phyloP scores from a whole-genome alignment of 352 stramenopile genomes.

The Globisporangium acanthophoron region DNA sequence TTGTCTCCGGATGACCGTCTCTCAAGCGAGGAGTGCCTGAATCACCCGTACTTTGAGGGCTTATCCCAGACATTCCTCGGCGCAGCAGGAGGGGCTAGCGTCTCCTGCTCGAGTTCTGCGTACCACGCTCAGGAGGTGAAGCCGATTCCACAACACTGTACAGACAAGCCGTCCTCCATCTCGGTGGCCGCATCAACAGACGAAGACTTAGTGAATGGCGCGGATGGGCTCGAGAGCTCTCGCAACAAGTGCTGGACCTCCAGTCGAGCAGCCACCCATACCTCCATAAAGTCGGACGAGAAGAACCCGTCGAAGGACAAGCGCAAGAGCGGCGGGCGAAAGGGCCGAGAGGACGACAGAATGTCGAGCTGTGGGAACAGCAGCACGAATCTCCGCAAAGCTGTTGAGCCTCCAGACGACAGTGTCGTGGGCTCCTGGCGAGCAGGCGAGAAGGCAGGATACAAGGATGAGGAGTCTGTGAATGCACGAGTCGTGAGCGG shows the following conservation, averaged over 20 bases:
- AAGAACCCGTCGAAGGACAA: conserved; percentile 37
- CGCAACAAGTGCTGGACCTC: conserved; percentile 33
- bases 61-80: conserved; percentile 19
- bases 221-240: conserved; percentile 26
- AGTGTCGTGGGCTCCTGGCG: conserved; percentile 9
- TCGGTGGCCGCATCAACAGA: conserved; percentile 13
- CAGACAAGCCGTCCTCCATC: conserved; percentile 21
- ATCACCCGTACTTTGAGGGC: conserved; percentile 88
- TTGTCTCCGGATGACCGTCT: conserved; percentile 74
- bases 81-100: background rate
- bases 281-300: conserved; percentile 23
- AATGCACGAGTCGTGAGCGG: conserved; percentile 18
- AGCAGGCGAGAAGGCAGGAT: conserved; percentile 6
- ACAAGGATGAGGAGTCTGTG: conserved; percentile 34
- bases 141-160: conserved; percentile 19
- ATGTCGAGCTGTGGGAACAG: conserved; percentile 17
- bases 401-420: conserved; percentile 26
- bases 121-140: conserved; percentile 23
- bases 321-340: conserved; percentile 31
- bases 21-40: conserved; percentile 67
- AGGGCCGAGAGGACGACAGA: conserved; percentile 31
- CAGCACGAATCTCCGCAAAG: conserved; percentile 31
- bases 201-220: conserved; percentile 8
- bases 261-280: conserved; percentile 10
- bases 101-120: background rate